Percentiles rank a stretch among this genome's conserved stretches.
Evolutionary conservation across 202 grass and related monocot species (phyloP).

Genomic region (Zoysia matrella): DNA sequence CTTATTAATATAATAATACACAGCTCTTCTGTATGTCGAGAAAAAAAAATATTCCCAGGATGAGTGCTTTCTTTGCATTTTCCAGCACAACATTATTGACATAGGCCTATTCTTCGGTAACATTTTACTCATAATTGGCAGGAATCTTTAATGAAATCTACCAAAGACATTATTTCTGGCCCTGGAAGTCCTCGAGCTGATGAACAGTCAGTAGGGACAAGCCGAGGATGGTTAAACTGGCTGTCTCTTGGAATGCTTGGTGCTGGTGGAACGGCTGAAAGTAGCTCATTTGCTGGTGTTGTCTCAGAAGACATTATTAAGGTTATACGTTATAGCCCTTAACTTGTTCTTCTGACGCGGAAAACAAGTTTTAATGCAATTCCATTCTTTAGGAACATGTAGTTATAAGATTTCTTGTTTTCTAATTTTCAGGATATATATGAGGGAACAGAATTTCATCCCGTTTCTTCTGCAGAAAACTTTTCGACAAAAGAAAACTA

Average conservation of each 20-base stretch:
- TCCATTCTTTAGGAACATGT: constrained; percentile 30
- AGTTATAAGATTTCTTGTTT: constrained; percentile 40
- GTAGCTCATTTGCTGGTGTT: constrained; percentile 91
- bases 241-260: constrained; percentile 98
- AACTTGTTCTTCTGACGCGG: constrained; percentile 28
- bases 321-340: constrained; percentile 48
- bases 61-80: constrained; percentile 1
- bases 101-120: constrained; percentile 30
- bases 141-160: constrained; percentile 67
- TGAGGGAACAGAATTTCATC: constrained; percentile 94
- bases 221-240: constrained; percentile 93
- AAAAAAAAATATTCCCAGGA: too few relatives aligned
- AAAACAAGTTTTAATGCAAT: constrained; percentile 30
- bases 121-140: constrained; percentile 50
- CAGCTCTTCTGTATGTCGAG: too few relatives aligned
- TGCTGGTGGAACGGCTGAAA: constrained; percentile 88
- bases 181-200: constrained; percentile 68
- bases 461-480: constrained; percentile 67
- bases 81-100: constrained; percentile 19
- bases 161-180: constrained; percentile 52
- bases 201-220: constrained; percentile 61
- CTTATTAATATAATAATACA: too few relatives aligned
- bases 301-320: constrained; percentile 99
- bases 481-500: constrained; percentile 62
- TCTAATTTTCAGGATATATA: constrained; percentile 80